Evolutionary conservation across 176 grass and related monocot species (phyloP).

Genomic region (Paspalum notatum): DNA sequence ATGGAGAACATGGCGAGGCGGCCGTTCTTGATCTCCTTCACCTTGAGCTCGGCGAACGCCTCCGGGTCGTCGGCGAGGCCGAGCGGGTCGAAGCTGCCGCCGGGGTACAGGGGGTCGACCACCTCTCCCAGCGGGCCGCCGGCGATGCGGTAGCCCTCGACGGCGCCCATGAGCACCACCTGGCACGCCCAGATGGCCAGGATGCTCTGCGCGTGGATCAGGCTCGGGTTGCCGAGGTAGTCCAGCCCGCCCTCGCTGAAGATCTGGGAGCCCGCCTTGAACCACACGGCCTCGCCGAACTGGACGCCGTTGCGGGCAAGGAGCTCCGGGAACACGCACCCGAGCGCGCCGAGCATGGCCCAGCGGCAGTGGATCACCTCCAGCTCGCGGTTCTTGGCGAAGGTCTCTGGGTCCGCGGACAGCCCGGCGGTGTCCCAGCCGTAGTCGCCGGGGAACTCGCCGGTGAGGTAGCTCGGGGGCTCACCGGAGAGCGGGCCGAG

Average conservation of each 20-base stretch:
- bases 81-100: slow-evolving; percentile 65
- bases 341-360: slow-evolving; percentile 67
- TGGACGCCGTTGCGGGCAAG: slow-evolving; percentile 61
- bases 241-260: slow-evolving; percentile 66
- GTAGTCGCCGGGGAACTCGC: slow-evolving; percentile 69
- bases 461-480: slow-evolving; percentile 57
- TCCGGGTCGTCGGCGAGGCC: slow-evolving; percentile 72
- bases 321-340: slow-evolving; percentile 68
- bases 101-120: slow-evolving; percentile 60
- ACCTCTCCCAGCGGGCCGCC: slow-evolving; percentile 70
- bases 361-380: slow-evolving; percentile 71
- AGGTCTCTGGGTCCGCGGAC: slow-evolving; percentile 62
- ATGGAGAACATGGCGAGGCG: slow-evolving; percentile 81
- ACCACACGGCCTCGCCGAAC: slow-evolving; percentile 75
- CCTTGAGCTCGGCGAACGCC: slow-evolving; percentile 71
- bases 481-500: slow-evolving; percentile 47
- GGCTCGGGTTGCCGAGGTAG: slow-evolving; percentile 68
- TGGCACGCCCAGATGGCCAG: slow-evolving; percentile 68
- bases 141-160: slow-evolving; percentile 74
- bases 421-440: slow-evolving; percentile 63
- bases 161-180: slow-evolving; percentile 74
- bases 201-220: slow-evolving; percentile 71
- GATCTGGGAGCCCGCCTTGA: slow-evolving; percentile 69
- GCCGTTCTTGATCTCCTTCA: slow-evolving; percentile 86
- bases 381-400: slow-evolving; percentile 71